Evolutionary conservation across 495 filamentous ascomycete genomes (phyloP).

Genomic region (Aspergillus bridgeri): DNA sequence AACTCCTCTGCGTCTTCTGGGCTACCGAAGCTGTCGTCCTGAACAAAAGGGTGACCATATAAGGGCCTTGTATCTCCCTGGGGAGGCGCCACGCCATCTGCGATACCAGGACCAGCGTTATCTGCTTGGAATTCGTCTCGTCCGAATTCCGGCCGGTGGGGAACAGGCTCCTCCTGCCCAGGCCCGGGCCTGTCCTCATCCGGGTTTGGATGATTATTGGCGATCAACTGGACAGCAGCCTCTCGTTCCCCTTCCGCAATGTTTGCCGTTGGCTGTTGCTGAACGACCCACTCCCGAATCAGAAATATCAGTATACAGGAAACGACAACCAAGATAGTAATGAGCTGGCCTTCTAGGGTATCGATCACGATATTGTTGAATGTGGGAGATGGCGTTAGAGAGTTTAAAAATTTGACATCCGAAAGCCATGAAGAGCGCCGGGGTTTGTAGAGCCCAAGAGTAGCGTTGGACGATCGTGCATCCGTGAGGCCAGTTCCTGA

Average conservation of each 20-base stretch:
- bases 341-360: slow-evolving; percentile 85
- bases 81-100: neutral
- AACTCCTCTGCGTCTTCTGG: neutral
- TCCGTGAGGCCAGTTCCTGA: slow-evolving; percentile 18
- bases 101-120: neutral
- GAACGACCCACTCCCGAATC: slow-evolving; percentile 96
- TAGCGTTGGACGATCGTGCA: slow-evolving; percentile 20
- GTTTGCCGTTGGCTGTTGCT: slow-evolving; percentile 81
- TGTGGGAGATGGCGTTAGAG: slow-evolving; percentile 65
- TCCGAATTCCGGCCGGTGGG: slow-evolving; percentile 9
- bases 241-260: slow-evolving; percentile 52
- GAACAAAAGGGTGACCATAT: neutral
- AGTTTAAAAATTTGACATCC: slow-evolving; percentile 66
- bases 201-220: slow-evolving; percentile 33
- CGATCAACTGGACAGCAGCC: slow-evolving; percentile 38
- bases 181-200: slow-evolving; percentile 13
- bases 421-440: slow-evolving; percentile 58
- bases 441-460: slow-evolving; percentile 22
- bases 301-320: slow-evolving; percentile 93
- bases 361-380: slow-evolving; percentile 81
- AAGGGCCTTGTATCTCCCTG: neutral
- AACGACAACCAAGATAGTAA: slow-evolving; percentile 84
- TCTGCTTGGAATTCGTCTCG: slow-evolving; percentile 13
- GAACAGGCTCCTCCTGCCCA: slow-evolving; percentile 2
- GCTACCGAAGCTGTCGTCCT: slow-evolving; percentile 9